Base-by-base conservation (phyloP, 768 basidiomycete species). In the Saitozyma podzolica region DNA sequence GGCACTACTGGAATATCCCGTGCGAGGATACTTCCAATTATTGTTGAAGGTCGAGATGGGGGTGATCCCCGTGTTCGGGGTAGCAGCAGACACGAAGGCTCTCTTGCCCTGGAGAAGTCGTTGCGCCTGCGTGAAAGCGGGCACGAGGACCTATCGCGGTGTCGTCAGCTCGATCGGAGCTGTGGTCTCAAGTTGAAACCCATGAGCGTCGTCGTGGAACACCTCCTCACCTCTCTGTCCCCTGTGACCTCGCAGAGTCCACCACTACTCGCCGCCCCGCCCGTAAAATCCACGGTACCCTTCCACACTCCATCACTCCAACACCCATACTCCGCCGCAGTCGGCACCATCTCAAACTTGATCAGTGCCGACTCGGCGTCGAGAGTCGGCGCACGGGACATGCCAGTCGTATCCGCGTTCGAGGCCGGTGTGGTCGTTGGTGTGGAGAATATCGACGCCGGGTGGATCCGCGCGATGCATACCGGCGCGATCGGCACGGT, bases 211-310 rank as follows among this genome's bases (percentile, higher is more conserved):
- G 29, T 5, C 5, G 29, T 29, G 29, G 29, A 29, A 29, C 29
- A 29, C 29, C 29, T 29, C 29, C 66, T 62, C 49, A 72, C 74
- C 19, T 66, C 66, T 47, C 63, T 57, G 9, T 65, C 59, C 2
- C 74, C 74, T 2, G 71, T 75, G 16, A 75, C 40, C 52, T 75
- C 74, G 42, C 59, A 59, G 50, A 37, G 59, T 0, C 74, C 74
- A 13, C 74, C 74, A 8, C 14, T 43, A 11, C 42, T 53, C 29
- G 69, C 69, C 7, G 58, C 61, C 4, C 69, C 72, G 19, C 66
- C 67, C 0, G 74, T 71, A 43, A 73, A 75, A 51, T 75, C 74
- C 10, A 41, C 60, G 14, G 63, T 59, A 16, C 50, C 52, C 0
- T 43, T 47, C 74, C 74, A 75, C 11, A 39, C 57, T 0, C 51